Conservation (phyloP, 2,329 filamentous ascomycete species). For the Ophiostoma pallidulum region DNA sequence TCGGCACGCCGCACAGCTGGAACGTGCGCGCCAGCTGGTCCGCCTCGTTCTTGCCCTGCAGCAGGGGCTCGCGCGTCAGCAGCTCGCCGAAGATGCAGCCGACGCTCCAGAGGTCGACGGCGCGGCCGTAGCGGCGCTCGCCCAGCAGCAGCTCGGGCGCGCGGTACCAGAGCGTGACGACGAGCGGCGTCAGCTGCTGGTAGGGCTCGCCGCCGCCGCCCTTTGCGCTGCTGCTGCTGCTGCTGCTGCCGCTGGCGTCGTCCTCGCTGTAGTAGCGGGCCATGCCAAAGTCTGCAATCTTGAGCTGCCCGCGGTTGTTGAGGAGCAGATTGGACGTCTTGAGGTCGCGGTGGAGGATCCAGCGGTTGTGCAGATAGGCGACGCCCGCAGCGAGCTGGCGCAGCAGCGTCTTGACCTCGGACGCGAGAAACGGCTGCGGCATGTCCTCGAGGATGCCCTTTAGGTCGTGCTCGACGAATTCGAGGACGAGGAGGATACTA, state of each 20-base stretch:
- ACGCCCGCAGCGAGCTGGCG: slow-evolving; percentile 73
- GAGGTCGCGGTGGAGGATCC: slow-evolving; percentile 88
- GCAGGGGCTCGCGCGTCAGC: slow-evolving; percentile 67
- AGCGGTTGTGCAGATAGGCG: slow-evolving; percentile 76
- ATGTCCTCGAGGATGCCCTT: slow-evolving; percentile 90
- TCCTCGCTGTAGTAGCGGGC: slow-evolving; percentile 71
- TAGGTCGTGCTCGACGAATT: slow-evolving; percentile 95
- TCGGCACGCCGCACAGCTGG: slow-evolving; percentile 77
- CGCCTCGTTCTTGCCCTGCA: slow-evolving; percentile 88
- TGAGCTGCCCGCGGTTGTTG: slow-evolving; percentile 89
- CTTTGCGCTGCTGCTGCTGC: not conserved
- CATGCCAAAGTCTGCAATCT: slow-evolving; percentile 98
- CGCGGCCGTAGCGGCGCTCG: slow-evolving; percentile 59
- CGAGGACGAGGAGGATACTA: slow-evolving; percentile 88
- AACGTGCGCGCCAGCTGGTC: slow-evolving; percentile 85
- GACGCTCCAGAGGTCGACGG: slow-evolving; percentile 91
- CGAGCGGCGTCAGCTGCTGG: slow-evolving; percentile 70
- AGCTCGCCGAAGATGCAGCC: slow-evolving; percentile 95
- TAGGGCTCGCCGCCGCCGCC: not conserved
- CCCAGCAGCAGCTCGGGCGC: slow-evolving; percentile 85
- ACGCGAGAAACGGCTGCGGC: slow-evolving; percentile 84
- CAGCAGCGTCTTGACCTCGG: slow-evolving; percentile 85
- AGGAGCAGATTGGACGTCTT: slow-evolving; percentile 92
- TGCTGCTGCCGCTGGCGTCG: no score
- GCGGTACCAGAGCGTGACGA: slow-evolving; percentile 96